A percentile compares a stretch with the other conserved stretches of the same genome.
Conservation (phyloP, 2,329 filamentous ascomycete species). For the Trichoderma sp. region DNA sequence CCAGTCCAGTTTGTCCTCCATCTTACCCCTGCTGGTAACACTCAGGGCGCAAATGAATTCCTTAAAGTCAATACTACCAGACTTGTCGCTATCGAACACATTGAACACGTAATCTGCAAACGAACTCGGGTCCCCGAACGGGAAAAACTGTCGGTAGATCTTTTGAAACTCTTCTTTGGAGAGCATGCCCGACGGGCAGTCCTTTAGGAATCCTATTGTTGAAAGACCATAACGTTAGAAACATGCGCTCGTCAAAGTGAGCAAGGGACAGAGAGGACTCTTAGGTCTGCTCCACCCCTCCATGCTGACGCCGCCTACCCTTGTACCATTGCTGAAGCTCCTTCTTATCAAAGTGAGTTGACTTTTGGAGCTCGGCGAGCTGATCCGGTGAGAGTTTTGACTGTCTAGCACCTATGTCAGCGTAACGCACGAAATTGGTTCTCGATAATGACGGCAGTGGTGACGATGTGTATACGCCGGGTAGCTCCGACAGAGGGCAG, state of each 20-base stretch:
- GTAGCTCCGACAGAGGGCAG: background rate
- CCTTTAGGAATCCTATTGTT: slow-evolving; percentile 87
- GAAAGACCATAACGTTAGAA: background rate
- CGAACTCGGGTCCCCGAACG: slow-evolving; percentile 93
- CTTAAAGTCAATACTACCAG: slow-evolving; percentile 97
- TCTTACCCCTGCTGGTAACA: slow-evolving; percentile 95
- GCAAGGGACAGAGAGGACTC: background rate
- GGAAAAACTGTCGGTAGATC: slow-evolving; percentile 99
- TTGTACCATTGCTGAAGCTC: slow-evolving; percentile 99
- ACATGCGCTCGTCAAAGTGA: background rate
- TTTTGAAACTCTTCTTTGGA: slow-evolving; percentile 99
- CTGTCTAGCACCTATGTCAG: slow-evolving; percentile 63
- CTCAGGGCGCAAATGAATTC: slow-evolving; percentile 98
- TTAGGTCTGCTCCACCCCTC: background rate
- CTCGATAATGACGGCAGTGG: background rate
- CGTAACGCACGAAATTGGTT: background rate
- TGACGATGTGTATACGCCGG: background rate
- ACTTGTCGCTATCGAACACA: slow-evolving; percentile 97
- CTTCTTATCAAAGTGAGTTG: slow-evolving; percentile 99
- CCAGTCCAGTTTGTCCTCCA: slow-evolving; percentile 99
- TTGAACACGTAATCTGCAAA: slow-evolving; percentile 99
- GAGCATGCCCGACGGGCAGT: slow-evolving; percentile 95
- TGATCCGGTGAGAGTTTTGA: slow-evolving; percentile 98
- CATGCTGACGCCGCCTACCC: slow-evolving; percentile 60
- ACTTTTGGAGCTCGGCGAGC: slow-evolving; percentile 91